phyloP scores from a whole-genome alignment of 371 early-diverging fungal genomes.

The Globomyces sp. region DNA sequence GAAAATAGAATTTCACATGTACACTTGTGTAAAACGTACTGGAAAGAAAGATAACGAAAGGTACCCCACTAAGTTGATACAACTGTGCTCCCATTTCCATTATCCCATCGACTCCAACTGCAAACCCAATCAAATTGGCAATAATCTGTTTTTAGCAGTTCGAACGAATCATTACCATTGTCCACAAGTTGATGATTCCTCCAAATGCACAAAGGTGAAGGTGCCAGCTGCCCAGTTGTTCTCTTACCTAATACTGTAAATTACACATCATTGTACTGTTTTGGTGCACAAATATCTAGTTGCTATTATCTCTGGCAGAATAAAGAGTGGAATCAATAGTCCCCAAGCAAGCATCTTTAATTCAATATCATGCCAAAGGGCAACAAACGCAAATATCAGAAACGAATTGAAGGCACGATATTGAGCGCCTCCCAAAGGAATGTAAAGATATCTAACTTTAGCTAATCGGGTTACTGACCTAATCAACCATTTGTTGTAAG shows the following conservation, averaged over 20 bases:
- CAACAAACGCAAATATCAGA: slow-evolving; percentile 90
- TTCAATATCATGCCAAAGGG: slow-evolving; percentile 93
- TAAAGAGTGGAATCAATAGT: slow-evolving; percentile 82
- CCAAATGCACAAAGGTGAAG: slow-evolving; percentile 75
- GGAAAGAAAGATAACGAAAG: too few species aligned
- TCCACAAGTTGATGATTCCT: slow-evolving; percentile 76
- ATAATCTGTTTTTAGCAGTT: slow-evolving; percentile 47
- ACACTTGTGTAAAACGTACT: too few species aligned
- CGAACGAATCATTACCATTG: slow-evolving; percentile 54
- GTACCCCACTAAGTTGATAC: too few species aligned
- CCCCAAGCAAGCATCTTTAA: slow-evolving; percentile 85
- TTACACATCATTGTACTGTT: background rate
- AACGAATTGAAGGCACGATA: slow-evolving; percentile 69
- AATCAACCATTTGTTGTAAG: slow-evolving; percentile 87
- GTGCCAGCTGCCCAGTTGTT: slow-evolving; percentile 12
- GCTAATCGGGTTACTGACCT: slow-evolving; percentile 35
- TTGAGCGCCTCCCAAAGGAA: slow-evolving; percentile 82
- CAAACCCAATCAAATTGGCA: slow-evolving; percentile 94
- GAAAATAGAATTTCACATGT: too few species aligned
- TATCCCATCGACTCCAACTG: slow-evolving; percentile 80
- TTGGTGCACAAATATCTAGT: slow-evolving; percentile 50
- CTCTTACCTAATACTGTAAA: background rate
- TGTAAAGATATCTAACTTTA: slow-evolving; percentile 72
- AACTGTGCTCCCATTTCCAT: slow-evolving; percentile 14
- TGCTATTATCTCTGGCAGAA: slow-evolving; percentile 79